Conservation (phyloP, 257 asterid species). For the Fraxinus pennsylvanica region DNA sequence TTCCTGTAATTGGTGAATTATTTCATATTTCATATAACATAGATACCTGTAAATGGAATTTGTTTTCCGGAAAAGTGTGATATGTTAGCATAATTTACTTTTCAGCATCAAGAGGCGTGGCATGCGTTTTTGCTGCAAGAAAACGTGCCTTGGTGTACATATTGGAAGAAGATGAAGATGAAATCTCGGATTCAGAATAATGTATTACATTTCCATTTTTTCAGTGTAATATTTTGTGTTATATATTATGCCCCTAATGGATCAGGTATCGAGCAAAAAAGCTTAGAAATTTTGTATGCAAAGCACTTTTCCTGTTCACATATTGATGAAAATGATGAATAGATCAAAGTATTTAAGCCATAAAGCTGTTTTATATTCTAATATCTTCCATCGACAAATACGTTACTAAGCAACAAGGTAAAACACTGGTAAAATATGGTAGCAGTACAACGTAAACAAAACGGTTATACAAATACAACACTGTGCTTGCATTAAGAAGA, state of each 20-base stretch:
- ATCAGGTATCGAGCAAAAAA: not conserved
- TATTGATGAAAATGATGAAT: not conserved
- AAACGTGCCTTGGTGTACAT: constrained; percentile 91
- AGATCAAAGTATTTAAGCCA: no score
- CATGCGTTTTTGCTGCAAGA: constrained; percentile 79
- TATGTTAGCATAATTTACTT: constrained; percentile 18
- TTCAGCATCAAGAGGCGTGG: constrained; percentile 94
- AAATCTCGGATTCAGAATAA: constrained; percentile 63
- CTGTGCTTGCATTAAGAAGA: not conserved
- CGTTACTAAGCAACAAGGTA: not conserved
- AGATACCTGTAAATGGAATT: not conserved
- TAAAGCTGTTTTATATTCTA: not conserved
- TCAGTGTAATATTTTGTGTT: not conserved
- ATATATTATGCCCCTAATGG: not conserved
- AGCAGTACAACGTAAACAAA: not conserved
- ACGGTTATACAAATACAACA: not conserved
- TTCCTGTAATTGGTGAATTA: not conserved
- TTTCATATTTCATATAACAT: not conserved
- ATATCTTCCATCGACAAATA: no score
- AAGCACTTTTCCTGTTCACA: not conserved
- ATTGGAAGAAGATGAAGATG: constrained; percentile 95
- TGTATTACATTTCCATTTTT: not conserved
- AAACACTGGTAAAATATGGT: not conserved
- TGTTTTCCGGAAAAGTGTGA: constrained; percentile 12
- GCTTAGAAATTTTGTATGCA: not conserved